Evolutionary conservation across 495 filamentous ascomycete species (phyloP).

Genomic region (Usnea hakonensis): DNA sequence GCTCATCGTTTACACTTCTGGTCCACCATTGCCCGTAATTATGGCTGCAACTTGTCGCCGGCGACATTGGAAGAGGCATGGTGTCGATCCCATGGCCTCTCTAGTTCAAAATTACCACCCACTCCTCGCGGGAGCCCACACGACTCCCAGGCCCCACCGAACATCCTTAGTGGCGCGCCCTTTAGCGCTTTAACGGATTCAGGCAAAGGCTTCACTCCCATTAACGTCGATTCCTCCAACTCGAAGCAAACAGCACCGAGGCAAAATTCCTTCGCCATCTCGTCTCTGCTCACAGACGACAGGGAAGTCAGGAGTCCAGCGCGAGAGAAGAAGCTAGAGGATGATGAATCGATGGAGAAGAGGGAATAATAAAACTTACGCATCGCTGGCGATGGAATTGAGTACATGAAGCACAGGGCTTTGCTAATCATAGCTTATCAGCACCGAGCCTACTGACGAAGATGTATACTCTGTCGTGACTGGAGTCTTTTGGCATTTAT

Average conservation of each 20-base stretch:
- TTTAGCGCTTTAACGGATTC: slow-evolving; percentile 18
- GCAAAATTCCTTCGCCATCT: slow-evolving; percentile 13
- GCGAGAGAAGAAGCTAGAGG: slow-evolving; percentile 8
- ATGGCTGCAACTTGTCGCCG: slow-evolving; percentile 56
- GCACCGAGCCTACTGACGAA: slow-evolving; percentile 5
- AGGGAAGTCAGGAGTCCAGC: slow-evolving; percentile 21
- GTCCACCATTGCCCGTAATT: slow-evolving; percentile 60
- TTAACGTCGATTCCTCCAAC: slow-evolving; percentile 7
- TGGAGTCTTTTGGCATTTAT: background rate
- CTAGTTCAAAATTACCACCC: slow-evolving; percentile 17
- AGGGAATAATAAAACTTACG: background rate
- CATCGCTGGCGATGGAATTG: background rate
- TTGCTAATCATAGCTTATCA: background rate
- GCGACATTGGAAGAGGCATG: slow-evolving; percentile 61
- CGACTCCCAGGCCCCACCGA: background rate
- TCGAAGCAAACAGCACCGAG: slow-evolving; percentile 3
- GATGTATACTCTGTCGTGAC: background rate
- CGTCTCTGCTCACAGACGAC: slow-evolving; percentile 21
- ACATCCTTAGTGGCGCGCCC: slow-evolving; percentile 4
- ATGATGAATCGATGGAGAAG: slow-evolving; percentile 5
- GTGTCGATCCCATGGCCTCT: slow-evolving; percentile 24
- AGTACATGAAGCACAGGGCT: background rate
- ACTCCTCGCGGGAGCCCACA: slow-evolving; percentile 23
- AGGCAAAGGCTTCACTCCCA: slow-evolving; percentile 18
- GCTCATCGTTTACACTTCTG: slow-evolving; percentile 64